Base-by-base conservation (phyloP, 2,329 filamentous ascomycete genomes). In the Eurotiales sp. region DNA sequence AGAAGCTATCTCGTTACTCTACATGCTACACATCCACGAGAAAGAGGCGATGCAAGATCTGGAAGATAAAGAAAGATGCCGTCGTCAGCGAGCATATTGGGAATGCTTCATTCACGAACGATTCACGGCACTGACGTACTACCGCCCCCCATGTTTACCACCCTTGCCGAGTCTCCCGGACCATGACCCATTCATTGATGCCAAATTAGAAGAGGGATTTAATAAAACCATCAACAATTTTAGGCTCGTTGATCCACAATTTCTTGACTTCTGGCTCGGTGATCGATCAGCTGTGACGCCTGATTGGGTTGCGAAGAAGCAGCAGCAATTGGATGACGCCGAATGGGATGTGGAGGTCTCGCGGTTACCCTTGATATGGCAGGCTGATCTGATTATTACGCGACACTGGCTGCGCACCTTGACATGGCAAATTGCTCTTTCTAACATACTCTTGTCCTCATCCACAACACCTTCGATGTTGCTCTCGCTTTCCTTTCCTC, bases 71-170 rank as follows among this genome's bases (percentile, higher is more conserved):
- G 72, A 77, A 47, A 62, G 70, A 21, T 68, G 72, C 21, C 64
- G 69, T 44, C 61, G 74, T 44, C 76, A 79, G 55, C 69, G 79
- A 3, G 61, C 80, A 1, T 81, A 81, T 60, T 82, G 79, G 78
- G 73, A 79, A 55, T 73, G 72, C 11, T 81, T 77, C 56, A 77
- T 82, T 27, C 78, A 81, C 53, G 79, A 82, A 59, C 73, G 80
- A 14, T 82, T 81, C 58, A 59, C 78, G n/a, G 75, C 75, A 29
- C 74, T 81, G 22, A 66, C 77, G 3, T 73, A 78, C 34, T 77
- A 77, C 39, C 73, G 73, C 4, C 67, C 64, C n/a, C 65, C 69
- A 4, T 69, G 70, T 8, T 58, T 76, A n/a, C 65, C 64, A 5
- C 68, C 71, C 11, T 63, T 74, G 15, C 62, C 63, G 11, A 59